Evolutionary conservation across 2,329 filamentous ascomycete genomes (phyloP).

Genomic region (Alternaria ventricosa): DNA sequence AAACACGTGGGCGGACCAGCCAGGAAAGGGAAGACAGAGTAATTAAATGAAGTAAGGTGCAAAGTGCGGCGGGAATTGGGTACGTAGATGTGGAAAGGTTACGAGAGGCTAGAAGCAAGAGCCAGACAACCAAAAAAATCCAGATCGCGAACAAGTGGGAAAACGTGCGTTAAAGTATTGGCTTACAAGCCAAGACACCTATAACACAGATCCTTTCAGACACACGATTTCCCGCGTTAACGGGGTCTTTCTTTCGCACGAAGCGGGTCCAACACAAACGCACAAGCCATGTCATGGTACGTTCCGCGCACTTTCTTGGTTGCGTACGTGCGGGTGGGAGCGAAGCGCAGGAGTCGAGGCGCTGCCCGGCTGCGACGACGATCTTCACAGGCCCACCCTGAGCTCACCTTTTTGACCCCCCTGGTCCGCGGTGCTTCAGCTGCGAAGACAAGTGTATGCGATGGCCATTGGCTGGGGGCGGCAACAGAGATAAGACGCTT

Average conservation of each 20-base stretch:
- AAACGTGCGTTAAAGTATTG: slow-evolving; percentile 46
- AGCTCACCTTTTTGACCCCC: slow-evolving; percentile 8
- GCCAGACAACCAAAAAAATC: slow-evolving; percentile 16
- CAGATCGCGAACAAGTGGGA: slow-evolving; percentile 26
- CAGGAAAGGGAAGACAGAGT: slow-evolving; percentile 15
- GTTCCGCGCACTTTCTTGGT: slow-evolving; percentile 4
- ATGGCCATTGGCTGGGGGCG: slow-evolving; percentile 14
- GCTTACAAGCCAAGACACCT: slow-evolving; percentile 31
- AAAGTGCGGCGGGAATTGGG: background rate
- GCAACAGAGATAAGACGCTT: slow-evolving; percentile 23
- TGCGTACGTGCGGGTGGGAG: slow-evolving; percentile 5
- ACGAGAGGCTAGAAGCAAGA: slow-evolving; percentile 6
- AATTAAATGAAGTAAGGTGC: slow-evolving; percentile 22
- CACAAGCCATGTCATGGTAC: slow-evolving; percentile 9
- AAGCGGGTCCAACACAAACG: slow-evolving; percentile 1
- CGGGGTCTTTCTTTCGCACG: slow-evolving; percentile 1
- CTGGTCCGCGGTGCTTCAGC: slow-evolving; percentile 10
- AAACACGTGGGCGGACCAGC: slow-evolving; percentile 24
- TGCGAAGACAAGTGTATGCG: slow-evolving; percentile 1
- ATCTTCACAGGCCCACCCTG: slow-evolving; percentile 23
- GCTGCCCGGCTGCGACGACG: slow-evolving; percentile 8
- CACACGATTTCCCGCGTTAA: background rate
- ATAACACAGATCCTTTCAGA: slow-evolving; percentile 1
- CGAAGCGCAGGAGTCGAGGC: slow-evolving; percentile 7
- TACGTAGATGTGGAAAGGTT: background rate